Evolutionary conservation across 805 yeast species (phyloP), one percentile per base, ranked within the genome.

Genomic region (Torulaspora delbrueckii): DNA sequence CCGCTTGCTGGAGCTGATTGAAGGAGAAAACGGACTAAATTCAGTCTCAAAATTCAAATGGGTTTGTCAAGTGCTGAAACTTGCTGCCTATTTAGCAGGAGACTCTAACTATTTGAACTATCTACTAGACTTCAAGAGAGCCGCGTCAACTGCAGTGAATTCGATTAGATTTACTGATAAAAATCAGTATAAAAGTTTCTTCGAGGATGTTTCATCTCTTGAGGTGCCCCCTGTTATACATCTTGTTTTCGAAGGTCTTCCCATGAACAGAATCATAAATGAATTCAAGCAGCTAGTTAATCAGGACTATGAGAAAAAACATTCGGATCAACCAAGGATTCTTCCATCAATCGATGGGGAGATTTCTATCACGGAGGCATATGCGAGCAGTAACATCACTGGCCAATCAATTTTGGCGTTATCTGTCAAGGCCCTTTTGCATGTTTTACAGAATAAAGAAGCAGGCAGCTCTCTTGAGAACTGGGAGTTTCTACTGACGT

Each of bases 41-140:
- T 25, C 41, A 2, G 3, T 39, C 10, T 8, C 30, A 16, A 36
- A 27, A 30, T 28, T 54, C 24, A 44, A 31, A 14, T 56, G 62
- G 61, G 34, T 47, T 12, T 45, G 48, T 22, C 56, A 57, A 40
- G 37, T 50, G 2, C 27, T 51, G 6, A 53, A 43, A 30, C 37
- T 58, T 2, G 27, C 43, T 3, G 42, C 42, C 14, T 24, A 46
- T 39, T 34, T 58, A 4, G 32, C 42, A 9, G 57, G 57, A 3
- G 53, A 54, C 35, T 44, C 48, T 3, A n/a, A 24, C 9, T 52
- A 51, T 28, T 26, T 40, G 27, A 46, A 47, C 28, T 53, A 35
- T 31, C 39, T 50, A 2, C 9, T 38, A 8, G 54, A 48, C 19
- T 44, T 50, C 34, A 50, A 49, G 13, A 46, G 41, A n/a, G 37